Conservation (phyloP, 225 moss, liverwort and hornwort genomes). For the Marchantia polymorpha region DNA sequence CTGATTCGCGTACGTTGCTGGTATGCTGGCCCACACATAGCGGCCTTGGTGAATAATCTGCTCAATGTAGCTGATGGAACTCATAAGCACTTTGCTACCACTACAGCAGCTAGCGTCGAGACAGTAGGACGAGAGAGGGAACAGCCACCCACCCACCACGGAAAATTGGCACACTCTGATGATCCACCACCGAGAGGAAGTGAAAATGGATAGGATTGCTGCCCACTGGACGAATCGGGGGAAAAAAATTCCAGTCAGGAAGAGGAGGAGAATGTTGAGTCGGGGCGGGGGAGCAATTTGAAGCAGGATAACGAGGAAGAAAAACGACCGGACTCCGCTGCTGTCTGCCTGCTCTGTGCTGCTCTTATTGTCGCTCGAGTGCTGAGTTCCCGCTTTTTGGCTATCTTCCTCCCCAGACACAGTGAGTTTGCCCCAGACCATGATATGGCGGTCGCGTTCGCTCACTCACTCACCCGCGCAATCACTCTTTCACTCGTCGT, state of each 20-base stretch:
- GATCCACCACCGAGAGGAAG: constrained; percentile 6
- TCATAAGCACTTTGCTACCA: constrained; percentile 5
- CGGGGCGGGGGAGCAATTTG: constrained; percentile 1
- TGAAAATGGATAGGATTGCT: not conserved
- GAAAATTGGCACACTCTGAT: not conserved
- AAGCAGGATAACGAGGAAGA: constrained; percentile 4
- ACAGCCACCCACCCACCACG: not conserved
- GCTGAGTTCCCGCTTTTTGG: not conserved
- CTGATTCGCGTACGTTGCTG: not conserved
- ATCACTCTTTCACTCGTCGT: not conserved
- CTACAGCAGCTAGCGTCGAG: not conserved
- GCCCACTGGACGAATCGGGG: not conserved
- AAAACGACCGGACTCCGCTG: not conserved
- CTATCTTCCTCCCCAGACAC: constrained; percentile 4
- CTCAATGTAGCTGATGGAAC: constrained; percentile 20
- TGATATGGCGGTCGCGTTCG: not conserved
- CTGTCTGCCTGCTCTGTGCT: not conserved
- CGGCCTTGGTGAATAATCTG: constrained; percentile 3
- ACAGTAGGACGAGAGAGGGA: not conserved
- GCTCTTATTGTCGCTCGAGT: not conserved
- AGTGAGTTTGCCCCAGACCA: constrained; percentile 8
- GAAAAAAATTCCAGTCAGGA: not conserved
- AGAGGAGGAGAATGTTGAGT: not conserved
- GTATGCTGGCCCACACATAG: not conserved
- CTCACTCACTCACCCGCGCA: not conserved